phyloP scores from a whole-genome alignment of 2,329 filamentous ascomycete species.

The Lasiodiplodia sp. region DNA sequence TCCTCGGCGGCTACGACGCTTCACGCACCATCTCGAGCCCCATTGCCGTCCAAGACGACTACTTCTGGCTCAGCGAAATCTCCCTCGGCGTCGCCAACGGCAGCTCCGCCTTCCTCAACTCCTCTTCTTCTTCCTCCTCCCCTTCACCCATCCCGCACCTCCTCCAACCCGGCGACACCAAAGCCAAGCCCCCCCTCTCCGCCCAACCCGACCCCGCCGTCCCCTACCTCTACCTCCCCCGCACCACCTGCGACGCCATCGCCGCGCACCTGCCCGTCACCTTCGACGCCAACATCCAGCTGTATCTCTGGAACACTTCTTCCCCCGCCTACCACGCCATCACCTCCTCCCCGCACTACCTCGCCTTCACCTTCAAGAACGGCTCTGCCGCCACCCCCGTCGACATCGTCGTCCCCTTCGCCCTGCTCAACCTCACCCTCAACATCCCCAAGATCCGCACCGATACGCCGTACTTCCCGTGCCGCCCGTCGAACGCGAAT shows the following conservation, averaged over 20 bases:
- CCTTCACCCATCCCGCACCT: no score
- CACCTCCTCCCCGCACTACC: constrained; percentile 51
- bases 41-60: no score
- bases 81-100: no score
- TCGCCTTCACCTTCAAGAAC: constrained; percentile 51
- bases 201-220: neutral
- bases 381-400: constrained; percentile 33
- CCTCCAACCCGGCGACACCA: no score
- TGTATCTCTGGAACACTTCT: constrained; percentile 41
- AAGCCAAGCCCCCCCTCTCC: no score
- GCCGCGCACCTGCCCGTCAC: constrained; percentile 39
- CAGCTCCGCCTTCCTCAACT: no score
- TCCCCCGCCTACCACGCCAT: constrained; percentile 47
- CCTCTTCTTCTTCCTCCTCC: no score
- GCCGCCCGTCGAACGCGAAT: constrained; percentile 33
- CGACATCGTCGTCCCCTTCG: constrained; percentile 51
- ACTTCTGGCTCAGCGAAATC: no score
- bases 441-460: constrained; percentile 37
- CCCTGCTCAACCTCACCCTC: constrained; percentile 40
- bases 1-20: no score
- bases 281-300: constrained; percentile 33
- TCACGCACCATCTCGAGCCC: no score
- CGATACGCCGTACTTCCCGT: constrained; percentile 55
- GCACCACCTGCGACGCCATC: constrained; percentile 34
- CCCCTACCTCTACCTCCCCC: constrained; percentile 40